Evolutionary conservation across 306 rosid species (phyloP), one percentile per base, ranked within the genome.

Genomic region (Glycine tomentella): DNA sequence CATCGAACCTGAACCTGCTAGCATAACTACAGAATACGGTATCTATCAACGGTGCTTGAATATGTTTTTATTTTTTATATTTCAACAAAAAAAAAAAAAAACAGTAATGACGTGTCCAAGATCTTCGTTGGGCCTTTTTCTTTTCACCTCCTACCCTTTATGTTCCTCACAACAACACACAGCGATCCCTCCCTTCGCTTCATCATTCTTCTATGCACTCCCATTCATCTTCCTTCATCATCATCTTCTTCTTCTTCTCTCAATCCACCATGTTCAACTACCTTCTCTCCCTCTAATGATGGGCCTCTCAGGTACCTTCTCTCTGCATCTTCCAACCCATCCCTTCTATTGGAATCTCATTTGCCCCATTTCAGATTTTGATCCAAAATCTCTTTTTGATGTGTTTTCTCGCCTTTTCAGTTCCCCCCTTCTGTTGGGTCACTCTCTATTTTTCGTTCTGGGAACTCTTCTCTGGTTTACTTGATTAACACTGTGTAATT

Each of bases 241-340:
- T n/a, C n/a, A n/a, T n/a, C 31, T 25, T 76, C 85, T 88, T 81
- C 96, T 87, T 31, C 44, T 90, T 81, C 96, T 86, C 25, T 14
- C 8, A 52, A 33, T 33, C 5, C 78, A 14, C 20, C 81, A 6
- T 20, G 65, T 34, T 69, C 55, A 11, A 12, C 46, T 75, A 4
- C 12, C 34, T 66, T 49, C 70, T 40, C 33, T 13, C 42, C 48
- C 45, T 8, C 72, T 42, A 76, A 10, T 45, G 66, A 80, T 36
- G 85, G n/a, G 50, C 76, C 70, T 57, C 49, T 25, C 81, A 80
- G 85, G 87, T 83, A 69, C 68, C 62, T 25, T 25, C 31, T 25
- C 1, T 25, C 31, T 25, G 31, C 31, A 25, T 56, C 73, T 36
- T 5, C 45, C 4, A 25, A 5, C 69, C 57, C 77, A 3, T 34